A percentile compares a stretch with the other conserved stretches of the same genome.
These are phyloP conservation scores for Metschnikowia dekortorum DNA, from an alignment of 805 yeast genomes.

Conservation along the genomic window DNA sequence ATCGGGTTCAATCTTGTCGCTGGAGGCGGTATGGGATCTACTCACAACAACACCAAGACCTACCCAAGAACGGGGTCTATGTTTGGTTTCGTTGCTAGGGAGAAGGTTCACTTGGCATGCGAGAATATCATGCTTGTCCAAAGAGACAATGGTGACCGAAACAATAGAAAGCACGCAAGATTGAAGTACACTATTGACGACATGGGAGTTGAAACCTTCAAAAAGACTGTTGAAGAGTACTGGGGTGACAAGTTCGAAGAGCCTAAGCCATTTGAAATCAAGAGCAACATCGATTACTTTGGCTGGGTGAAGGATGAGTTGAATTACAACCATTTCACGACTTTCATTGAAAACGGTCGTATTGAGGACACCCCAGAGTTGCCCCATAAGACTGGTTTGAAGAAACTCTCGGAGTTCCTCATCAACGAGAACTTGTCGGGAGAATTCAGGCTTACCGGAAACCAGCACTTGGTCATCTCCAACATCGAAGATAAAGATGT, in stretches of 20 bases:
- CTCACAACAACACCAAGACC: conserved; percentile 94
- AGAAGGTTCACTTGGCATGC: conserved; percentile 70
- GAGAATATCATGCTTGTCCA: conserved; percentile 92
- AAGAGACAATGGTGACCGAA: conserved; percentile 92
- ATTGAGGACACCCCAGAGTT: conserved; percentile 87
- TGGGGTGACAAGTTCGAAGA: conserved; percentile 73
- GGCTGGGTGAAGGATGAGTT: conserved; percentile 91
- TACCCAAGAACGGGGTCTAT: conserved; percentile 92
- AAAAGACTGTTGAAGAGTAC: conserved; percentile 73
- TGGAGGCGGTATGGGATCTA: conserved; percentile 99
- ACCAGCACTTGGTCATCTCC: conserved; percentile 83
- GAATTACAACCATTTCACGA: conserved; percentile 84
- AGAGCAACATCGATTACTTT: conserved; percentile 83
- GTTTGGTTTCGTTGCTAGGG: conserved; percentile 70
- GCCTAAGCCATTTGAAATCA: conserved; percentile 69
- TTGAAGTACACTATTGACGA: conserved; percentile 95
- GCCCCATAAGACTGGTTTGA: conserved; percentile 85
- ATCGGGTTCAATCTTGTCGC: conserved; percentile 83
- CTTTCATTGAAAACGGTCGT: conserved; percentile 94
- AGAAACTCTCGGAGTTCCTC: conserved; percentile 70
- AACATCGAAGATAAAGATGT: conserved; percentile 68
- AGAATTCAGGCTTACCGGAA: conserved; percentile 91
- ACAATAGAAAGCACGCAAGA: conserved; percentile 95
- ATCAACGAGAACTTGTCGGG: conserved; percentile 54
- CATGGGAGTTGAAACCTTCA: conserved; percentile 82